Percentiles rank a stretch among this genome's conserved stretches.
Conservation (phyloP, 176 grass and related monocot species). For the Lolium multiflorum region DNA sequence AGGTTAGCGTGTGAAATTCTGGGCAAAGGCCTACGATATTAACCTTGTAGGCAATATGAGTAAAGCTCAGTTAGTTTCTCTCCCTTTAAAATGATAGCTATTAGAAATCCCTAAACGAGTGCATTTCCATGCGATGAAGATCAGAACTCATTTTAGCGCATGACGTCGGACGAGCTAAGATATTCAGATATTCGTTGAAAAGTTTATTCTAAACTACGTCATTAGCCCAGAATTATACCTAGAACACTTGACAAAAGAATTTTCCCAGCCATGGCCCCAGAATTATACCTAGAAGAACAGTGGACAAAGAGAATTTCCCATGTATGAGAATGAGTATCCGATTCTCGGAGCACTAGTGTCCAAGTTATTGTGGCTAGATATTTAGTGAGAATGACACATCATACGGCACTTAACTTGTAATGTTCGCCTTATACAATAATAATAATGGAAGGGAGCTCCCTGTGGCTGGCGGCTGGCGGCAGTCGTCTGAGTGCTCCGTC, state of each 20-base stretch:
- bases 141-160: neutral
- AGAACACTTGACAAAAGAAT: neutral
- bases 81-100: neutral
- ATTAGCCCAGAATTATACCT: neutral
- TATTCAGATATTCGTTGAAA: neutral
- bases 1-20: neutral
- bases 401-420: neutral
- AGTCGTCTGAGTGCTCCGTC: slow-evolving; percentile 21
- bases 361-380: too few species aligned
- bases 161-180: neutral
- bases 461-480: too few species aligned
- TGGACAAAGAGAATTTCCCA: neutral
- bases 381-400: slow-evolving; percentile 21
- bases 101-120: neutral
- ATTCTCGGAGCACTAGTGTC: neutral
- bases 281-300: neutral
- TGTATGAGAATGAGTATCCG: neutral
- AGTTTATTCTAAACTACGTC: neutral
- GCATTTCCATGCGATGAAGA: too few species aligned
- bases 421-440: neutral
- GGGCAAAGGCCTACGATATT: neutral
- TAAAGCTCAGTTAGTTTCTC: neutral
- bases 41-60: neutral
- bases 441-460: too few species aligned
- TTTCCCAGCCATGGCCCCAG: neutral